phyloP scores from a whole-genome alignment of 2,329 filamentous ascomycete species.

The Ophiostoma tasmaniense region DNA sequence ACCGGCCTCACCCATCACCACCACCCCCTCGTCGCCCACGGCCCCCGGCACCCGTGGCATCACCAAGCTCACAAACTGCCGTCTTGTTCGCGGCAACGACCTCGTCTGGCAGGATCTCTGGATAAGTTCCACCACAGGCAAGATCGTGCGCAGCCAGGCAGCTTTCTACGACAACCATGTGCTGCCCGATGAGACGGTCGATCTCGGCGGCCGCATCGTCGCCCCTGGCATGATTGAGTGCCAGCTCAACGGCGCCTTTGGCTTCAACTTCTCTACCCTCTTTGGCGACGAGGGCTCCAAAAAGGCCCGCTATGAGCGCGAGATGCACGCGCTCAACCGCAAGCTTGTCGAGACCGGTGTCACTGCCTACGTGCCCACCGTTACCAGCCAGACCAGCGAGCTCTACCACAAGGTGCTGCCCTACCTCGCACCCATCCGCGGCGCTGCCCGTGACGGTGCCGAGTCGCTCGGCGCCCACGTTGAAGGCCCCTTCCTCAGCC shows the following conservation, averaged over 20 bases:
- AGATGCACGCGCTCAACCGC: constrained; percentile 62
- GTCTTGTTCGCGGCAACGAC: constrained; percentile 57
- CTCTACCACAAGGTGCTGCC: constrained; percentile 76
- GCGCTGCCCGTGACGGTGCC: constrained; percentile 52
- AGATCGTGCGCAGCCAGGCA: constrained; percentile 64
- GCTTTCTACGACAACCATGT: constrained; percentile 60
- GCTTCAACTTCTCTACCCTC: constrained; percentile 81
- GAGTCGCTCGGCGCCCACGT: constrained; percentile 86
- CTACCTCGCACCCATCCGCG: constrained; percentile 64
- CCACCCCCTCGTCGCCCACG: constrained; percentile 41
- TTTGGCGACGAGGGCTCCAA: constrained; percentile 43
- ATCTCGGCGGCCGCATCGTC: constrained; percentile 75
- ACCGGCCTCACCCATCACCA: constrained; percentile 25
- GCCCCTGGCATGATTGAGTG: constrained; percentile 83
- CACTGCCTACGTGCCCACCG: constrained; percentile 77
- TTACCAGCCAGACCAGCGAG: constrained; percentile 71
- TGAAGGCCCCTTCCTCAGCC: constrained; percentile 81
- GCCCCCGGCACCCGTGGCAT: constrained; percentile 44
- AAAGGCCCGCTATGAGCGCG: constrained; percentile 56
- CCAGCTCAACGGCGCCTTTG: constrained; percentile 86
- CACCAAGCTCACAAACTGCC: constrained; percentile 85
- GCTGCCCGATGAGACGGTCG: constrained; percentile 64
- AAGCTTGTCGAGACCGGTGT: constrained; percentile 70
- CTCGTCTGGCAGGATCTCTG: constrained; percentile 76
- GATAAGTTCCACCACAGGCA: constrained; percentile 74